Evolutionary conservation across 2,329 filamentous ascomycete genomes (phyloP).

Genomic region (Aspergillus puulaauensis): DNA sequence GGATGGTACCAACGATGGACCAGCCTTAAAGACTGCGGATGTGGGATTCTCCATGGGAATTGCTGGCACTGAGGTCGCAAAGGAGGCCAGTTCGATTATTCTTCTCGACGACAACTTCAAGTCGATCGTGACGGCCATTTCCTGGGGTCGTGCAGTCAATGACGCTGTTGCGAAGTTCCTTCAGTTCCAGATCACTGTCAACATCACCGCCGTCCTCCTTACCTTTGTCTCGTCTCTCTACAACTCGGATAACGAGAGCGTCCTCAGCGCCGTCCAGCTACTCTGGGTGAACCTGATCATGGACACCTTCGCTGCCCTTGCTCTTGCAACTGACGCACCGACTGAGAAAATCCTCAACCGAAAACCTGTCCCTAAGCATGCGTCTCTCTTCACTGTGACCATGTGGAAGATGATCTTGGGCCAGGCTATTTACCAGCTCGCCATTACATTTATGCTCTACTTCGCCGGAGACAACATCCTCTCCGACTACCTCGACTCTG

Average conservation of each 20-base stretch:
- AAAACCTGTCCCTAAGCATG: slow-evolving; percentile 73
- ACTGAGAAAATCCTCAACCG: slow-evolving; percentile 76
- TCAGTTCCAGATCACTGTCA: slow-evolving; percentile 71
- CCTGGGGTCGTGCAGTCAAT: slow-evolving; percentile 69
- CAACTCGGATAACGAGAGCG: slow-evolving; percentile 66
- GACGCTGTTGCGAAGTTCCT: slow-evolving; percentile 68
- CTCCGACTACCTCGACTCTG: slow-evolving; percentile 45
- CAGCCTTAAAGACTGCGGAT: slow-evolving; percentile 64
- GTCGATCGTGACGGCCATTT: slow-evolving; percentile 65
- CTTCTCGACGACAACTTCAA: slow-evolving; percentile 66
- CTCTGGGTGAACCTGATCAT: slow-evolving; percentile 98
- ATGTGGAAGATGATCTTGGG: slow-evolving; percentile 99
- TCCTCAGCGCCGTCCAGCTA: slow-evolving; percentile 84
- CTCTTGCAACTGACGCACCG: slow-evolving; percentile 87
- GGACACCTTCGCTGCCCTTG: slow-evolving; percentile 90
- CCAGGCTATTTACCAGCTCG: slow-evolving; percentile 84
- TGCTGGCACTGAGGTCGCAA: slow-evolving; percentile 66
- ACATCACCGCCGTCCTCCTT: slow-evolving; percentile 83
- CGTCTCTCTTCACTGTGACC: slow-evolving; percentile 75
- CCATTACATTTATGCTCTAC: slow-evolving; percentile 75
- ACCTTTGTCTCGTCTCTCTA: slow-evolving; percentile 86
- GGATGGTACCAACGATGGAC: slow-evolving; percentile 67
- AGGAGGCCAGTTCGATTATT: slow-evolving; percentile 68
- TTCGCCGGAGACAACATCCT: slow-evolving; percentile 68
- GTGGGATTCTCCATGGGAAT: slow-evolving; percentile 70